Base-by-base conservation (phyloP, 2,329 filamentous ascomycete genomes). In the Pseudogymnoascus sp. region DNA sequence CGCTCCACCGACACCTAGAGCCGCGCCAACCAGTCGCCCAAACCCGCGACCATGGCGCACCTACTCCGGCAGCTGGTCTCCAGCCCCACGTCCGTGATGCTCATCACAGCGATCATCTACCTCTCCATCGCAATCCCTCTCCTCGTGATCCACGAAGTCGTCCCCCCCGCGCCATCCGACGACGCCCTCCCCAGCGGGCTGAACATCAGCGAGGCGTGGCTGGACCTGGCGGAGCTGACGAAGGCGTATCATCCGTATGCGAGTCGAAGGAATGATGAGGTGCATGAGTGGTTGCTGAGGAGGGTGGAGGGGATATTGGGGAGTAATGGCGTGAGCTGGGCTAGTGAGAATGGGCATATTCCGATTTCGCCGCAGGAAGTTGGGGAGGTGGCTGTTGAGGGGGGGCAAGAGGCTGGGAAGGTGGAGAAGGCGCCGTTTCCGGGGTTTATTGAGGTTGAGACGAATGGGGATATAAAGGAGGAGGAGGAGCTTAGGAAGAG, bases 161-260 rank as follows among this genome's bases (percentile, higher is more conserved):
- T 96, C 7, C 90, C 93, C 4, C 73, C 83, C 19, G 82, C 86
- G 61, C 88, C 90, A 0, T 76, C 73, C 2, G 79, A 80, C 39
- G 79, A 82, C 41, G 79, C 77, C 8, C 77, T 77, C 5, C 83
- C 83, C 39, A 72, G 79, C 7, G 92, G 92, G 16, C 78, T 96
- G 71, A 91, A 96, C 71, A 78, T 98, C 62, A 89, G 88, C 2
- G 87, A 96, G 76, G 92, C 93, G 39, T 98, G 93, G 93, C 77
- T 81, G 11, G 93, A 98, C 73, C 80, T 99, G 34, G 85, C 92
- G 66, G 79, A 81, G 63, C 81, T 99, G 60, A 93, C 89, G 36
- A 81, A 81, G 67, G 81, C 82, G 1, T 95, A 90, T 73, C 95
- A 96, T 74, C 93, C 95, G 0, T 96, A 91, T 79, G 97, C 96